Conservation (phyloP, 2,329 filamentous ascomycete species). For the Tolypocladium paradoxum region DNA sequence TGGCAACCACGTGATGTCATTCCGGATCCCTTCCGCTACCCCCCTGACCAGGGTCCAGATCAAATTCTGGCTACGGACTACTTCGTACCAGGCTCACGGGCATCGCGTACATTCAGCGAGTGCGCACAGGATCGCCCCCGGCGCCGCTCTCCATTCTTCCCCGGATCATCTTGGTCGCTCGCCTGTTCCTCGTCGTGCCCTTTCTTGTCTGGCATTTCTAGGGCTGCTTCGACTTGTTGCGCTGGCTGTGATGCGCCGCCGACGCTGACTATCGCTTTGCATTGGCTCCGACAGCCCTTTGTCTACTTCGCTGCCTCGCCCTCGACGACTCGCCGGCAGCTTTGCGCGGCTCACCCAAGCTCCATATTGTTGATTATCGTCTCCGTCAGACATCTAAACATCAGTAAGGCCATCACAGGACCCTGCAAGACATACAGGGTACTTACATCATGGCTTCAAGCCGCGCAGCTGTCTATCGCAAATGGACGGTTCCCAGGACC, state of each 20-base stretch:
- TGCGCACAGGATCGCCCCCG: neutral
- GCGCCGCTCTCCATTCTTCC: neutral
- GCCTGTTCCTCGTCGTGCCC: neutral
- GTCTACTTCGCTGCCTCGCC: neutral
- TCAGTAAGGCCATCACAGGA: neutral
- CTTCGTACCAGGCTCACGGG: neutral
- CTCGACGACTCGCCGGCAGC: neutral
- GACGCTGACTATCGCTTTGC: neutral
- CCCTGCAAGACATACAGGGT: neutral
- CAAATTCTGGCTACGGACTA: neutral
- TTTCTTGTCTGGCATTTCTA: neutral
- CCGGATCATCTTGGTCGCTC: neutral
- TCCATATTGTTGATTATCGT: neutral
- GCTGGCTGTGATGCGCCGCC: neutral
- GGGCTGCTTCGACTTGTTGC: neutral
- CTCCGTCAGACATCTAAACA: neutral
- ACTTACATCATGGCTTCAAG: neutral
- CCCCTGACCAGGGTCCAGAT: neutral
- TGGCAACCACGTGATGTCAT: neutral
- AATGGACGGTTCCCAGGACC: slow-evolving; percentile 25
- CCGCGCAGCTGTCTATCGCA: neutral
- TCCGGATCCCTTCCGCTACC: neutral
- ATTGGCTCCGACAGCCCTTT: neutral
- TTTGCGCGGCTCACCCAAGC: neutral
- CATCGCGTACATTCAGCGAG: neutral